Evolutionary conservation across 2,329 filamentous ascomycete species (phyloP).

Genomic region (Pezicula neosporulosa): DNA sequence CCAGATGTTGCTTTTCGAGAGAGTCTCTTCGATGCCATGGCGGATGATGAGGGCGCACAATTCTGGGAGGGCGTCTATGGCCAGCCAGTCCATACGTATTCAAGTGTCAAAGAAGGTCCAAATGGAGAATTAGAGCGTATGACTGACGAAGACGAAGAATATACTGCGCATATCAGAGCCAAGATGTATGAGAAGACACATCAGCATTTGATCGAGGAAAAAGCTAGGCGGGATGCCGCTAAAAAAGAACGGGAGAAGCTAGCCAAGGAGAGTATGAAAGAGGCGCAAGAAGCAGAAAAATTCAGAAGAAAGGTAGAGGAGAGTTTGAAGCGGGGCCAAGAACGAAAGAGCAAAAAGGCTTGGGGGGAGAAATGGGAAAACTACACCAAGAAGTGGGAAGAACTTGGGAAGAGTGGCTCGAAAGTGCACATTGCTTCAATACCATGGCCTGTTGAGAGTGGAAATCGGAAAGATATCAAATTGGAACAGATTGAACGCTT

Average conservation of each 20-base stretch:
- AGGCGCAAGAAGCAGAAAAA: constrained; percentile 32
- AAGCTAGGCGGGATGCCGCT: constrained; percentile 56
- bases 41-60: constrained; percentile 90
- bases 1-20: constrained; percentile 81
- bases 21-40: constrained; percentile 93
- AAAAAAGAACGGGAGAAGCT: constrained; percentile 44
- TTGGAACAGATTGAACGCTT: constrained; percentile 58
- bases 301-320: constrained; percentile 66
- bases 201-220: constrained; percentile 76
- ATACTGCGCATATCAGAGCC: constrained; percentile 76
- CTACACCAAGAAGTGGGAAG: constrained; percentile 64
- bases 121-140: constrained; percentile 71
- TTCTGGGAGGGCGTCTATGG: constrained; percentile 98
- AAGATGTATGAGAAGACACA: constrained; percentile 97
- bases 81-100: constrained; percentile 84
- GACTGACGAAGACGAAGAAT: constrained; percentile 94
- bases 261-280: constrained; percentile 33
- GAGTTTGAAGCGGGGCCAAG: constrained; percentile 64
- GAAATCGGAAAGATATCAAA: constrained; percentile 50
- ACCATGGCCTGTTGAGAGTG: constrained; percentile 65
- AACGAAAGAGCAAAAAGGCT: constrained; percentile 45
- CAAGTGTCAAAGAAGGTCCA: constrained; percentile 37
- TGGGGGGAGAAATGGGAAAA: constrained; percentile 60
- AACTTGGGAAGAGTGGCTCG: constrained; percentile 34
- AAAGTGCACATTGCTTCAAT: constrained; percentile 41